Evolutionary conservation across 2,329 filamentous ascomycete genomes (phyloP).

Genomic region (Colletotrichum tanaceti): DNA sequence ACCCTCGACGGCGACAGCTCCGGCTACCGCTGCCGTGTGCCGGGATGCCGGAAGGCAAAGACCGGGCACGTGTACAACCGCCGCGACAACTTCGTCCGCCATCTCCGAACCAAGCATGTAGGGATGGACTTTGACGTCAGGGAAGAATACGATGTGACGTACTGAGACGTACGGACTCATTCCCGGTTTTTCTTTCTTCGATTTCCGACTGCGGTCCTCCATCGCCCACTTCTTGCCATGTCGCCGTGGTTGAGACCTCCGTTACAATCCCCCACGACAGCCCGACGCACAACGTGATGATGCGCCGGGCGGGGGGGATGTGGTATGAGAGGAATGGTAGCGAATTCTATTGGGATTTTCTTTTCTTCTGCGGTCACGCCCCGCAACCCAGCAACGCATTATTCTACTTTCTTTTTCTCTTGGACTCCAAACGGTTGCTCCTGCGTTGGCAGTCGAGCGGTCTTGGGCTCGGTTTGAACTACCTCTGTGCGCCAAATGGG

Average conservation of each 20-base stretch:
- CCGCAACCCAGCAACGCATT: not conserved
- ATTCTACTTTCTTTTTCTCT: too few relatives aligned
- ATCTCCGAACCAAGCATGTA: constrained; percentile 44
- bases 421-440: too few relatives aligned
- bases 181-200: not conserved
- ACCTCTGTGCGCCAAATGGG: not conserved
- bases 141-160: constrained; percentile 30
- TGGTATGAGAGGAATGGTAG: not conserved
- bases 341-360: too few relatives aligned
- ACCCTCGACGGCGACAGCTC: constrained; percentile 39
- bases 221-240: too few relatives aligned
- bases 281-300: not conserved
- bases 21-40: constrained; percentile 44
- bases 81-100: constrained; percentile 45
- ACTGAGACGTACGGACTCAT: constrained; percentile 8
- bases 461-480: not conserved
- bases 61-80: constrained; percentile 46
- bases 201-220: not conserved
- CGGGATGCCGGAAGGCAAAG: constrained; percentile 45
- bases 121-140: constrained; percentile 37
- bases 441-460: not conserved
- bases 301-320: not conserved
- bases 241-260: not conserved
- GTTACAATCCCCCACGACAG: too few relatives aligned
- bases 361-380: not conserved